phyloP scores from a whole-genome alignment of 345 rosid genomes.

The Firmiana major region DNA sequence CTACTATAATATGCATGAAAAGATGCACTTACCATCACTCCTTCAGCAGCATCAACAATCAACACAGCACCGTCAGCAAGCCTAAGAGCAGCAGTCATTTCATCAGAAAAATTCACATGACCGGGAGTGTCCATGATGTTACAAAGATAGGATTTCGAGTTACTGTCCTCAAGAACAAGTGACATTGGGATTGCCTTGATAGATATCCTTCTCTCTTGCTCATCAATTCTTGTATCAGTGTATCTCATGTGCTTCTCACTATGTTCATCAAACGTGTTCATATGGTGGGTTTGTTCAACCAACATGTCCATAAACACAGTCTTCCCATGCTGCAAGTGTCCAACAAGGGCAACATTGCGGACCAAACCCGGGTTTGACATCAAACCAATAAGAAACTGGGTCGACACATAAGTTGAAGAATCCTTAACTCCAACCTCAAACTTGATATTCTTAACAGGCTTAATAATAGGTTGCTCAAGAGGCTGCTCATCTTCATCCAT shows the following conservation, averaged over 20 bases:
- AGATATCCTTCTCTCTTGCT: constrained; percentile 94
- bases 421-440: constrained; percentile 97
- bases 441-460: constrained; percentile 75
- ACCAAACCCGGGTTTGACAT: constrained; percentile 88
- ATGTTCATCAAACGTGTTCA: constrained; percentile 68
- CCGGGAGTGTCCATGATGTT: constrained; percentile 97
- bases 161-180: constrained; percentile 93
- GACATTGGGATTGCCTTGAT: constrained; percentile 97
- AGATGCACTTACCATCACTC: constrained; percentile 37
- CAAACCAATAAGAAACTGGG: constrained; percentile 87
- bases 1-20: not conserved
- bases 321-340: constrained; percentile 92
- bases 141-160: constrained; percentile 85
- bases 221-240: constrained; percentile 93
- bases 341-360: constrained; percentile 95
- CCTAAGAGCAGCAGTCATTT: constrained; percentile 81
- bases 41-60: constrained; percentile 97
- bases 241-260: constrained; percentile 95
- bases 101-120: constrained; percentile 81
- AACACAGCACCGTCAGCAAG: constrained; percentile 97
- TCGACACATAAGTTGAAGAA: constrained; percentile 88
- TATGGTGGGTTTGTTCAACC: constrained; percentile 96
- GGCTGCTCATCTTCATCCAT: constrained; percentile 98
- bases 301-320: constrained; percentile 96
- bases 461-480: constrained; percentile 84